Percentiles rank a stretch among this genome's conserved stretches.
phyloP scores from a whole-genome alignment of 2,329 filamentous ascomycete species.

The Fusarium sublunatum region DNA sequence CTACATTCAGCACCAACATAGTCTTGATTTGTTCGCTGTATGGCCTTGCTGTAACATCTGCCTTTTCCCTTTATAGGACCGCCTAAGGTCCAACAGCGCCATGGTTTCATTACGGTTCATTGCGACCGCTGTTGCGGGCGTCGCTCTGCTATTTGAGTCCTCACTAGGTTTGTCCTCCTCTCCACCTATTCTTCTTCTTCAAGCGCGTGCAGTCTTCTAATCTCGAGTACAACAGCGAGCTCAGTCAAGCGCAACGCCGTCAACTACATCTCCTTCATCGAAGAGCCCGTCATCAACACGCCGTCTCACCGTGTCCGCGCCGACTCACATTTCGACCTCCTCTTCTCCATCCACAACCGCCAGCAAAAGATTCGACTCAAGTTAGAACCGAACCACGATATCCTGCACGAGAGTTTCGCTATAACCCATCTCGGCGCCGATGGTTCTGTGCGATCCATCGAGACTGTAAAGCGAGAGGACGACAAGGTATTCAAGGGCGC shows the following conservation, averaged over 20 bases:
- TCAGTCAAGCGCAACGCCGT: slow-evolving; percentile 82
- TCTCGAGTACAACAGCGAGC: slow-evolving; percentile 62
- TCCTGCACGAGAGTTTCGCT: slow-evolving; percentile 79
- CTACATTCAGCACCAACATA: background rate
- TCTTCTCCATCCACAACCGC: slow-evolving; percentile 77
- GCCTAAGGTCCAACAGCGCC: slow-evolving; percentile 34
- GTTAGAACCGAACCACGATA: slow-evolving; percentile 91
- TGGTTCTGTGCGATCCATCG: slow-evolving; percentile 73
- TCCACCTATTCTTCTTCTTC: background rate
- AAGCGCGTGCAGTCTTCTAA: slow-evolving; percentile 25
- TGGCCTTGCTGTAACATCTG: slow-evolving; percentile 37
- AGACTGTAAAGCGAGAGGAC: slow-evolving; percentile 75
- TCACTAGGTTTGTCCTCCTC: slow-evolving; percentile 47
- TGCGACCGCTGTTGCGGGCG: slow-evolving; percentile 47
- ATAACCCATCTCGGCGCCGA: slow-evolving; percentile 78
- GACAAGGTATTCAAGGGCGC: slow-evolving; percentile 89
- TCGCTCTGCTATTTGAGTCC: slow-evolving; percentile 48
- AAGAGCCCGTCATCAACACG: slow-evolving; percentile 81
- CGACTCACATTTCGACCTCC: slow-evolving; percentile 84
- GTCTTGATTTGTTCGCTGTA: slow-evolving; percentile 14
- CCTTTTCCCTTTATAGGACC: slow-evolving; percentile 31
- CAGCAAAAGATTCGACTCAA: slow-evolving; percentile 79
- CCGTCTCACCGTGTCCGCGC: slow-evolving; percentile 83
- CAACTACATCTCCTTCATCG: slow-evolving; percentile 76
- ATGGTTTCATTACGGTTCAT: slow-evolving; percentile 52